Conservation (phyloP, 2,329 filamentous ascomycete species). For the Monosporascus sp. region DNA sequence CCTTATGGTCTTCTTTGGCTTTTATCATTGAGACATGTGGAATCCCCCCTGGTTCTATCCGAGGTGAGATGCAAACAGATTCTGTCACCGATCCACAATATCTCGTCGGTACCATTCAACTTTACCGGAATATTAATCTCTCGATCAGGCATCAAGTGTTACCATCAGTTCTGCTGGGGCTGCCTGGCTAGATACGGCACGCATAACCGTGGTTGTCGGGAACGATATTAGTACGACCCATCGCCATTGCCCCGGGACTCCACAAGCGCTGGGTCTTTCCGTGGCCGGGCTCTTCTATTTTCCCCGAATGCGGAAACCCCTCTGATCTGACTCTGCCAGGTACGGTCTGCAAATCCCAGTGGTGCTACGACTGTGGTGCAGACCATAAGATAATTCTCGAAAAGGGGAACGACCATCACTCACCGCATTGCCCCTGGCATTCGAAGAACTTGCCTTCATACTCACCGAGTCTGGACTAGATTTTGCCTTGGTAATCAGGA, state of each 20-base stretch:
- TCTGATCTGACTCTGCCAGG: neutral
- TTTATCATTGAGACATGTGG: neutral
- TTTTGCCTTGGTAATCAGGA: neutral
- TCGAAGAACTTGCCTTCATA: neutral
- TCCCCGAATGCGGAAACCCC: neutral
- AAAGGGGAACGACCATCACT: neutral
- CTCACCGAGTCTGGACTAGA: neutral
- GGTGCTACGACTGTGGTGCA: neutral
- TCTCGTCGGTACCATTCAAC: neutral
- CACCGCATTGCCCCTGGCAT: neutral
- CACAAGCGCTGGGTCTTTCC: no score
- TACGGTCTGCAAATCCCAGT: neutral
- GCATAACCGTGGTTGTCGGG: neutral
- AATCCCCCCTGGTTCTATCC: neutral
- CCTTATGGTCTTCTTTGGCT: neutral
- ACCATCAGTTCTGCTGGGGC: neutral
- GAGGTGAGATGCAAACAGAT: neutral
- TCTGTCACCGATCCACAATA: neutral
- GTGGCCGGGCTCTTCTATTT: neutral
- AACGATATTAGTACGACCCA: no score
- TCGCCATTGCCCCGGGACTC: no score
- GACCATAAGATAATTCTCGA: neutral
- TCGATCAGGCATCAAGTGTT: neutral
- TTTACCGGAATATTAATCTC: neutral
- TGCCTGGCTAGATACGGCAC: neutral